phyloP scores from a whole-genome alignment of 1,139 yeast genomes.

The Kurtzmaniella natalensis region DNA sequence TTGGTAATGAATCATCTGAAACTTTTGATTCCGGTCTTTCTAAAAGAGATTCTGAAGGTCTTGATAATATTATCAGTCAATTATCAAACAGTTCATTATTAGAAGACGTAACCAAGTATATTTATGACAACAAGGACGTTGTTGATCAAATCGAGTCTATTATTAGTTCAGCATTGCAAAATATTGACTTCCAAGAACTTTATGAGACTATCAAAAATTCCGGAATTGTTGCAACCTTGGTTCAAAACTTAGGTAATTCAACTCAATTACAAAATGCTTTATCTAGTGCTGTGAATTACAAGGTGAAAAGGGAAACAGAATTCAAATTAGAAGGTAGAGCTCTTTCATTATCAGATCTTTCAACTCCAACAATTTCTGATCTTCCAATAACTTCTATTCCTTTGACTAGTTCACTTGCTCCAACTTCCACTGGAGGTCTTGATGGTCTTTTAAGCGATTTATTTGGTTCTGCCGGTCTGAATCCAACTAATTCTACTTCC shows the following conservation, averaged over 20 bases:
- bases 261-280: constrained; percentile 14
- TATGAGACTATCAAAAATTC: constrained; percentile 23
- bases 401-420: constrained; percentile 6
- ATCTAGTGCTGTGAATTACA: constrained; percentile 11
- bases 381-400: constrained; percentile 5
- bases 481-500: constrained; percentile 7
- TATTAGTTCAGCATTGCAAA: constrained; percentile 16
- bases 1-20: constrained; percentile 6
- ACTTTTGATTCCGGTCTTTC: constrained; percentile 8
- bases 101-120: constrained; percentile 16
- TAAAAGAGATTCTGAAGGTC: constrained; percentile 19
- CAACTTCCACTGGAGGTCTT: constrained; percentile 6
- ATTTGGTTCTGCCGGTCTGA: constrained; percentile 6
- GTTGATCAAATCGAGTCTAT: constrained; percentile 17
- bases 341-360: constrained; percentile 1
- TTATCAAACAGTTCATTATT: constrained; percentile 23
- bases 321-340: neutral
- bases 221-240: constrained; percentile 18
- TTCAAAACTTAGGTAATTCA: constrained; percentile 14
- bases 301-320: constrained; percentile 11
- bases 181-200: constrained; percentile 19
- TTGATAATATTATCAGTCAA: constrained; percentile 17
- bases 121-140: constrained; percentile 20
- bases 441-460: constrained; percentile 5
- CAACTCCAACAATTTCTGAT: constrained; percentile 4